These are phyloP conservation scores for Lipomyces yamanashiensis DNA, from an alignment of 805 yeast genomes.

Conservation along the genomic window DNA sequence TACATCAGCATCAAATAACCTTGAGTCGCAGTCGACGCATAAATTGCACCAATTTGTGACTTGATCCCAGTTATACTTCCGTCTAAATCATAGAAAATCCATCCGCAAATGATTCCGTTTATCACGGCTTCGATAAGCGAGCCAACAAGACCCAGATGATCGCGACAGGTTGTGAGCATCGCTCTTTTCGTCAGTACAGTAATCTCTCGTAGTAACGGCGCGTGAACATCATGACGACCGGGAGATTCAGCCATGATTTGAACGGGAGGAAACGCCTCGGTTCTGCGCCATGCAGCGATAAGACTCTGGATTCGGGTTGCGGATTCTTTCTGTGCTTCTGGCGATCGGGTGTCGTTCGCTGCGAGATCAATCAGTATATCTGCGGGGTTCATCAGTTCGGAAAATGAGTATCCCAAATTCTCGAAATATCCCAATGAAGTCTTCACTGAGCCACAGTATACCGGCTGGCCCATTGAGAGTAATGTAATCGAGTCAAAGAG, in stretches of 20 bases:
- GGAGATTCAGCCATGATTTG: constrained; percentile 21
- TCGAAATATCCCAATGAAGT: constrained; percentile 57
- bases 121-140: constrained; percentile 54
- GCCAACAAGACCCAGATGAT: constrained; percentile 54
- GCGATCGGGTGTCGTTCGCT: constrained; percentile 57
- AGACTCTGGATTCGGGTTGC: constrained; percentile 46
- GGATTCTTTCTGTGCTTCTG: constrained; percentile 47
- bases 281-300: constrained; percentile 47
- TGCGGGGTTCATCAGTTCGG: constrained; percentile 61
- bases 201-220: constrained; percentile 53
- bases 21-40: constrained; percentile 58
- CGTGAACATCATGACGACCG: constrained; percentile 42
- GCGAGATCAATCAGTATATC: constrained; percentile 63
- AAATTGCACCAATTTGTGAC: constrained; percentile 58
- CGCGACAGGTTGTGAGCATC: constrained; percentile 54
- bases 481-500: constrained; percentile 71
- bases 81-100: constrained; percentile 66
- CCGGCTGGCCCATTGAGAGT: constrained; percentile 62
- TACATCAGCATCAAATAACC: constrained; percentile 60
- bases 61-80: constrained; percentile 67
- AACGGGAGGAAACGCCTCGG: constrained; percentile 6
- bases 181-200: constrained; percentile 53
- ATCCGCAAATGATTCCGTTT: constrained; percentile 69
- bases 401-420: constrained; percentile 51
- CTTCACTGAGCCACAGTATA: constrained; percentile 55